Base-by-base conservation (phyloP, 768 basidiomycete genomes). In the Cystobasidium tubakii region DNA sequence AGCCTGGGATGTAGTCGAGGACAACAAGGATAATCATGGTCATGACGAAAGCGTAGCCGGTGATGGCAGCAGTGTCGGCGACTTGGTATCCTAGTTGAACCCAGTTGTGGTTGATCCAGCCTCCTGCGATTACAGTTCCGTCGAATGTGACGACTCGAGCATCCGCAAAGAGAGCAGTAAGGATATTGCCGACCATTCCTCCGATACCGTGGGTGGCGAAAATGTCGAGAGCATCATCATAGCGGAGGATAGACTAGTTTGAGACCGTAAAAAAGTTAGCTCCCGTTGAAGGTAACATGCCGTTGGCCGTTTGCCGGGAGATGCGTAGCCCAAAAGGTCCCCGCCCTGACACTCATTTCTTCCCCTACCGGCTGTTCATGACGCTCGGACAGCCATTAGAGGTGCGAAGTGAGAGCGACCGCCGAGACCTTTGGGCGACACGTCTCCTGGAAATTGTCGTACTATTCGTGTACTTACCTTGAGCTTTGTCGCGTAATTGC, bases 121-220 rank as follows among this genome's bases (percentile, higher is more conserved):
- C 89, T 19, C 88, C 89, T 1, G 79, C 76, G 64, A 85, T 78
- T 9, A 79, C 83, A 12, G 83, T 89, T 53, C 86, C 89, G 78
- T 93, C 91, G 74, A 90, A 83, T 17, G 83, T 83, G 27, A 88
- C 87, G 63, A 92, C 84, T 7, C 82, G 82, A 4, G 82, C 81
- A 25, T 88, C 86, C 19, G 88, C 91, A 77, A 93, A 91, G 77
- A 93, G 84, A 19, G 82, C 91, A 72, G 89, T 92, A 76, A 85
- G 76, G 62, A 91, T 29, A n/a, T 90, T 84, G 53, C 91, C 92
- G 65, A 90, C 81, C 46, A 90, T 86, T 29, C 91, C 90, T 7
- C 91, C 91, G 46, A 94, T 82, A 43, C 89, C 93, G 83, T 96
- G 93, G 78, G 91, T 88, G 21, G 92, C 92, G 80, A 92, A 94